Evolutionary conservation across 768 basidiomycete genomes (phyloP).

Genomic region (Tulasnella sp.): DNA sequence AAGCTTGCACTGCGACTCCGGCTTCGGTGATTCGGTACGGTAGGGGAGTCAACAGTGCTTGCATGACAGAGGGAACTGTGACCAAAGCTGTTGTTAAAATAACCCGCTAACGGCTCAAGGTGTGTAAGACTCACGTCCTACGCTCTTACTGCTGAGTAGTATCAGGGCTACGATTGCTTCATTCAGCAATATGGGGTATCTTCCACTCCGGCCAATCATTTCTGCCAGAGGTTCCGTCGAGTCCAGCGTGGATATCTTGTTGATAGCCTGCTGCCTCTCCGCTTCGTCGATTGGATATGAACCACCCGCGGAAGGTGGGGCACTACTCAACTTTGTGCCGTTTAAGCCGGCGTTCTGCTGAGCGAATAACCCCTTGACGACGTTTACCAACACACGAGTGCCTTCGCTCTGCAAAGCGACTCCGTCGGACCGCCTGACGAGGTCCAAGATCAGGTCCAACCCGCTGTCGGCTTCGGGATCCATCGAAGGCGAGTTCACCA

Average conservation of each 20-base stretch:
- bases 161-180: constrained; percentile 79
- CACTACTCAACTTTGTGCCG: constrained; percentile 20
- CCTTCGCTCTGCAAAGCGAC: constrained; percentile 80
- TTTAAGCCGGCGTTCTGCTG: background rate
- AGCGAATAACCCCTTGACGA: constrained; percentile 66
- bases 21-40: constrained; percentile 21
- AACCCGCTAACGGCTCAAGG: too few relatives aligned
- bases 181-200: constrained; percentile 75
- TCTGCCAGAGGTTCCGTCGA: constrained; percentile 51
- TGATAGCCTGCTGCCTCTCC: constrained; percentile 43
- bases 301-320: constrained; percentile 11
- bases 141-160: constrained; percentile 58
- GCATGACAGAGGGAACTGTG: constrained; percentile 49
- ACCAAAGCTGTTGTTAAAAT: too few relatives aligned
- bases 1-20: background rate
- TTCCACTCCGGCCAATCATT: constrained; percentile 61
- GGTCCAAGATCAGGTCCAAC: constrained; percentile 55
- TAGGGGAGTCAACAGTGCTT: constrained; percentile 43
- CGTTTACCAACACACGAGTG: constrained; percentile 76
- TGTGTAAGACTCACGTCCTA: too few relatives aligned
- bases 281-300: background rate
- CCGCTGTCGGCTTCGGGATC: constrained; percentile 28
- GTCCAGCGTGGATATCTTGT: constrained; percentile 38
- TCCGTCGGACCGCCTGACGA: constrained; percentile 69
- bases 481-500: constrained; percentile 36